Evolutionary conservation across 495 filamentous ascomycete species (phyloP), one percentile per base, ranked within the genome.

Genomic region (Ramalina peruviana): DNA sequence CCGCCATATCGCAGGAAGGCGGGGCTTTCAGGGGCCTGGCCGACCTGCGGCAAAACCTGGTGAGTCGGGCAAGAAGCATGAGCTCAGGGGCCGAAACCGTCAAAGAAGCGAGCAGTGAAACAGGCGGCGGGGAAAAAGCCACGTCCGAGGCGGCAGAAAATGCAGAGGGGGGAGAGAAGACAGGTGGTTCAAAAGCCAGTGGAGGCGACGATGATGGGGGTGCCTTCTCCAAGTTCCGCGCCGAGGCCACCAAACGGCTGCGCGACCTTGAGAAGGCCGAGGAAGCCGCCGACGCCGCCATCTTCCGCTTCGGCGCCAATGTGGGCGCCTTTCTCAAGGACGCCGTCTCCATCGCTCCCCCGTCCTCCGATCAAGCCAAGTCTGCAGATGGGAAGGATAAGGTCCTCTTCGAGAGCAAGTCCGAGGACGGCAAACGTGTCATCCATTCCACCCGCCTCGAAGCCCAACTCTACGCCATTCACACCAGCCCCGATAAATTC

Each of bases 201-300:
- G 72, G 30, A 20, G 59, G 75, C 42, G 70, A 76, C 46, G 80
- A 84, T 52, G 78, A 80, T 21, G 85, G 88, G 57, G 76, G 81
- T 12, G 81, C 94, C 52, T 79, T 97, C 43, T 79, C 86, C n/a
- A 78, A 86, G 36, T 79, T 98, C 62, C 81, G 81, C 45, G 69
- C 73, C 25, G 87, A 94, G 61, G 92, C 92, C 15, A 72, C 83
- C 9, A 85, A 87, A 60, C 79, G 86, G 44, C 71, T 98, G 38
- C 89, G 85, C 59, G 90, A 96, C 57, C 83, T 98, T 27, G 85
- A 97, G 60, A 82, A 82, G 55, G 92, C 90, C 38, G 92, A 98
- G 64, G 89, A 95, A 59, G 89, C 89, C n/a, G 92, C 92, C 17
- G 92, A 98, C 63, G 93, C 95, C 63, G 94, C 94, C 3, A 79